phyloP scores from a whole-genome alignment of 1,139 yeast genomes.

The Geotrichum australiense region DNA sequence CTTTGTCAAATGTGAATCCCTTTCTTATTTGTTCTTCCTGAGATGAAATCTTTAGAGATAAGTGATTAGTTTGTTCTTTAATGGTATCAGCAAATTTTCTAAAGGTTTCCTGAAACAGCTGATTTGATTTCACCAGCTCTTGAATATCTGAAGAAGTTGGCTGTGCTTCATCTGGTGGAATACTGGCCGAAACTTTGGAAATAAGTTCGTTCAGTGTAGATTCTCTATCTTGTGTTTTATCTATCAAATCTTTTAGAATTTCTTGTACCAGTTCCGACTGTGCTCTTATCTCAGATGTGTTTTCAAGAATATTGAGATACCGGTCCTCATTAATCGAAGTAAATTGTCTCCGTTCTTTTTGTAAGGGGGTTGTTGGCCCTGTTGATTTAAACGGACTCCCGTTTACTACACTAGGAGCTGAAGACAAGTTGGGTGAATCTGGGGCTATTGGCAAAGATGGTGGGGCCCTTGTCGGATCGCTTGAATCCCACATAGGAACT shows the following conservation, averaged over 20 bases:
- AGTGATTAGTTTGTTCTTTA: no score
- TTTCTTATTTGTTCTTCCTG: no score
- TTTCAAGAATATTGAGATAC: constrained; percentile 29
- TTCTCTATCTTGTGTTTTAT: no score
- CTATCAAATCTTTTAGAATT: constrained; percentile 32
- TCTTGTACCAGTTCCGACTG: constrained; percentile 32
- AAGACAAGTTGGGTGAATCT: constrained; percentile 29
- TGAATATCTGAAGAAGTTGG: no score
- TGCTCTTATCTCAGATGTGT: constrained; percentile 28
- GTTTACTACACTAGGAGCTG: constrained; percentile 22
- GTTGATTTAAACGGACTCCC: constrained; percentile 18
- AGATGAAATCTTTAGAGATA: no score
- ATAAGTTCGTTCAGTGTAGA: no score
- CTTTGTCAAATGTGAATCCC: no score
- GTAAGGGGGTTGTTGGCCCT: background rate
- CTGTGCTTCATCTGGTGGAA: no score
- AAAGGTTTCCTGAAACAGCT: no score
- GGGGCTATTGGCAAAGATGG: constrained; percentile 35
- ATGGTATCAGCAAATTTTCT: no score
- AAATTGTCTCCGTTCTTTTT: constrained; percentile 2
- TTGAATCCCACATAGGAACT: constrained; percentile 32
- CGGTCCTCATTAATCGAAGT: constrained; percentile 29
- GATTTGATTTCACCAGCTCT: no score
- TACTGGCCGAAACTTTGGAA: no score
- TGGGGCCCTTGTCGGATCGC: constrained; percentile 36